A percentile compares a stretch with the other conserved stretches of the same genome.
phyloP scores from a whole-genome alignment of 2,329 filamentous ascomycete species.

The Calonectria crousiana region DNA sequence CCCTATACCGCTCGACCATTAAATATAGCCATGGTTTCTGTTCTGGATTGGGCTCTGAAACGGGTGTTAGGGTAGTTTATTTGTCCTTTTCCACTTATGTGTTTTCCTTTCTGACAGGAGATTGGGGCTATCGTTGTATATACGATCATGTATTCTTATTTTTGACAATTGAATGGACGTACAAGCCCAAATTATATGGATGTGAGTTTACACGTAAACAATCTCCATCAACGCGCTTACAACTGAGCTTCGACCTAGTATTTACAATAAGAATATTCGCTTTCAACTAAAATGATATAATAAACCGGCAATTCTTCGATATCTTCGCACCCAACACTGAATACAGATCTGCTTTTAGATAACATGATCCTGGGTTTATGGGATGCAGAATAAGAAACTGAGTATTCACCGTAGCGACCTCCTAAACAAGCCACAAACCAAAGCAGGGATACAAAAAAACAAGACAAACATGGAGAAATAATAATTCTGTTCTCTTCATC shows the following conservation, averaged over 20 bases:
- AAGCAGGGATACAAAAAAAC: background rate
- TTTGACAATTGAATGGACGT: background rate
- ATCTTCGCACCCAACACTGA: background rate
- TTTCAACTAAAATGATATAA: background rate
- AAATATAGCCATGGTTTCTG: background rate
- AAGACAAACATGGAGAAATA: background rate
- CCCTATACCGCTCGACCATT: slow-evolving; percentile 26
- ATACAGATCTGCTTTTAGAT: background rate
- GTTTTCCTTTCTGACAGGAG: background rate
- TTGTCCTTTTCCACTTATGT: background rate
- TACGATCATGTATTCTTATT: fast-evolving
- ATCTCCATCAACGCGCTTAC: background rate
- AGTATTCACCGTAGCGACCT: background rate
- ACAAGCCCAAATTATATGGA: background rate
- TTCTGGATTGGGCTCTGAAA: background rate
- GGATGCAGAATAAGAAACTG: background rate
- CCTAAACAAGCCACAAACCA: background rate
- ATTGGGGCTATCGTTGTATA: background rate
- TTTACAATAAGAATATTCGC: background rate
- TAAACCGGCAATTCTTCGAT: background rate
- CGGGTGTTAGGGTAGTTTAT: background rate
- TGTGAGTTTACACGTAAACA: background rate
- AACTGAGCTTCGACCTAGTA: background rate
- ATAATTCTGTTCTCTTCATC: background rate
- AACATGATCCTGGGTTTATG: background rate